Percentiles rank a stretch among this genome's conserved stretches.
Evolutionary conservation across 306 rosid genomes (phyloP).

Genomic region (Hippophae tibetana): DNA sequence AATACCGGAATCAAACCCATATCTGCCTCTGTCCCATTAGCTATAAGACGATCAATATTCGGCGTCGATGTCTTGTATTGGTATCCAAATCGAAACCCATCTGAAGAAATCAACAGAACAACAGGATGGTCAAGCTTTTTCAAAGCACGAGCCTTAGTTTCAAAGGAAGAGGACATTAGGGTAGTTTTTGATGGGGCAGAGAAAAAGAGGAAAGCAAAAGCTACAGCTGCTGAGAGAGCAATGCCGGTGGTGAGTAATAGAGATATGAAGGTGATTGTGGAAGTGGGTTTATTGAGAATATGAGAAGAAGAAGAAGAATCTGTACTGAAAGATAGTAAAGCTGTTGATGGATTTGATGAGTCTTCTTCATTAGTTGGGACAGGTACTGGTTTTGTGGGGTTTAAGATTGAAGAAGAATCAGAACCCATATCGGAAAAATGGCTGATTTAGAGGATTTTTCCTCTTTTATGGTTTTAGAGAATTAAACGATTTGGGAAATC

Average conservation of each 20-base stretch:
- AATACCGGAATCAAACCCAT: constrained; percentile 80
- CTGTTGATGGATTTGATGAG: constrained; percentile 26
- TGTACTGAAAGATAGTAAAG: constrained; percentile 69
- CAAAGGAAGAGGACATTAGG: neutral
- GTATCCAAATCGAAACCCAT: constrained; percentile 93
- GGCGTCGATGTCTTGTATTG: constrained; percentile 81
- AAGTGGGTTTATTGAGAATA: constrained; percentile 22
- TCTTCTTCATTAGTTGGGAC: constrained; percentile 44
- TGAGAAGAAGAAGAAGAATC: constrained; percentile 14
- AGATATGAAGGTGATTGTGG: constrained; percentile 43
- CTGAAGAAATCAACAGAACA: constrained; percentile 70
- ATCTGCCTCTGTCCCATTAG: constrained; percentile 84
- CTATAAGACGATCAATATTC: constrained; percentile 54
- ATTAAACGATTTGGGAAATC: too few relatives aligned
- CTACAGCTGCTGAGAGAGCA: constrained; percentile 55
- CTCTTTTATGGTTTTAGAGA: neutral
- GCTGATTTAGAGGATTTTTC: neutral
- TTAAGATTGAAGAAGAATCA: constrained; percentile 25
- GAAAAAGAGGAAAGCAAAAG: constrained; percentile 67
- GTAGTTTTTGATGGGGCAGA: constrained; percentile 23
- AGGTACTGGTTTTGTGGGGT: constrained; percentile 31
- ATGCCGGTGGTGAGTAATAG: constrained; percentile 49
- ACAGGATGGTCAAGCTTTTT: constrained; percentile 51
- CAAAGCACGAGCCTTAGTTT: constrained; percentile 45
- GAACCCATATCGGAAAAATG: constrained; percentile 41